Evolutionary conservation across 257 asterid species (phyloP).

Genomic region (Solanum pinnatisectum): DNA sequence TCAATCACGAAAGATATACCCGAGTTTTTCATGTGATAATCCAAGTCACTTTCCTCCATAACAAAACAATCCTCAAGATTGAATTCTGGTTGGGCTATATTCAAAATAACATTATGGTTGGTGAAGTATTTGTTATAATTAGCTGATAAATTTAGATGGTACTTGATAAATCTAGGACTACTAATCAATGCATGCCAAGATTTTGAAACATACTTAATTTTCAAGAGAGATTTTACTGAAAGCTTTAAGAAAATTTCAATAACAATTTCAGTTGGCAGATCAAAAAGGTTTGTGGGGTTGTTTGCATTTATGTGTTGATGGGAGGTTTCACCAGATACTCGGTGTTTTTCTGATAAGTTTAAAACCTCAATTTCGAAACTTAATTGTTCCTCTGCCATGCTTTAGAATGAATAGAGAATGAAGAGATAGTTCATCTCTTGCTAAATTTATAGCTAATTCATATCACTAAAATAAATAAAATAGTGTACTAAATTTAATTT

Average conservation of each 20-base stretch:
- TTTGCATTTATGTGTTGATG: neutral
- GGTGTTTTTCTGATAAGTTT: neutral
- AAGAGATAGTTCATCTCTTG: neutral
- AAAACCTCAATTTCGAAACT: neutral
- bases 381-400: neutral
- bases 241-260: neutral
- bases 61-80: neutral
- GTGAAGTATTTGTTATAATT: neutral
- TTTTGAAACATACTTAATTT: neutral
- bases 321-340: neutral
- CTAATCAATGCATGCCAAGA: neutral
- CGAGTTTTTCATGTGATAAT: neutral
- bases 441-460: neutral
- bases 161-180: neutral
- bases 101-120: neutral
- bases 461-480: neutral
- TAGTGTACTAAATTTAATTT: neutral
- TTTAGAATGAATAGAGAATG: neutral
- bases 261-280: neutral
- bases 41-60: neutral
- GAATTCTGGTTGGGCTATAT: neutral
- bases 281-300: neutral
- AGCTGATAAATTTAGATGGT: neutral
- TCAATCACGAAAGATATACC: neutral
- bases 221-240: neutral